A percentile compares a stretch with the other conserved stretches of the same genome.
Conservation (phyloP, 148 eudicot species). For the Silene uniflora region DNA sequence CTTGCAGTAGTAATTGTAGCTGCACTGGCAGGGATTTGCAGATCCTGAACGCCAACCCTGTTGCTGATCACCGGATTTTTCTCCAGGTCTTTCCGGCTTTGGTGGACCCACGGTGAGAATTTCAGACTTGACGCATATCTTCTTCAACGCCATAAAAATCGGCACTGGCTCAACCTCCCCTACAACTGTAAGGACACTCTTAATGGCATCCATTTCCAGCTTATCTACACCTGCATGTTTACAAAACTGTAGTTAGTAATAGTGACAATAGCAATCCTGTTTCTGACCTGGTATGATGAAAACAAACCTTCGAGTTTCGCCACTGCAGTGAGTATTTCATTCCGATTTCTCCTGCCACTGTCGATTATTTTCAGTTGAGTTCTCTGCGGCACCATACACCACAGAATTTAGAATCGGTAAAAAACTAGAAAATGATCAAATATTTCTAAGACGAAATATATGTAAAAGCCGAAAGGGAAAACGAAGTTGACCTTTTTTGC, state of each 20-base stretch:
- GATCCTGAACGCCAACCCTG: background rate
- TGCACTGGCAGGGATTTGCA: background rate
- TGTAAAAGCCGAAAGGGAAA: background rate
- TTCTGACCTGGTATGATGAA: background rate
- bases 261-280: background rate
- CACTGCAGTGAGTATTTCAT: constrained; percentile 24
- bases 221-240: constrained; percentile 23
- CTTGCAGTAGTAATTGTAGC: constrained; percentile 19
- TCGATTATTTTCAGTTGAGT: constrained; percentile 24
- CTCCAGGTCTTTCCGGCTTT: constrained; percentile 9
- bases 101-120: constrained; percentile 31
- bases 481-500: constrained; percentile 23
- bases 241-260: background rate
- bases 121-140: constrained; percentile 31
- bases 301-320: constrained; percentile 24
- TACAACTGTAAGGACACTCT: constrained; percentile 31
- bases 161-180: constrained; percentile 42
- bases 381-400: constrained; percentile 21
- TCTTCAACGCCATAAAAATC: constrained; percentile 34
- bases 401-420: background rate
- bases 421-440: background rate
- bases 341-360: constrained; percentile 17
- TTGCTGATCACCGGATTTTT: constrained; percentile 7
- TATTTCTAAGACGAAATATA: background rate
- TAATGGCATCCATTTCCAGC: constrained; percentile 25